Base-by-base conservation (phyloP, 352 stramenopile species). In the Globisporangium recalcitrans region DNA sequence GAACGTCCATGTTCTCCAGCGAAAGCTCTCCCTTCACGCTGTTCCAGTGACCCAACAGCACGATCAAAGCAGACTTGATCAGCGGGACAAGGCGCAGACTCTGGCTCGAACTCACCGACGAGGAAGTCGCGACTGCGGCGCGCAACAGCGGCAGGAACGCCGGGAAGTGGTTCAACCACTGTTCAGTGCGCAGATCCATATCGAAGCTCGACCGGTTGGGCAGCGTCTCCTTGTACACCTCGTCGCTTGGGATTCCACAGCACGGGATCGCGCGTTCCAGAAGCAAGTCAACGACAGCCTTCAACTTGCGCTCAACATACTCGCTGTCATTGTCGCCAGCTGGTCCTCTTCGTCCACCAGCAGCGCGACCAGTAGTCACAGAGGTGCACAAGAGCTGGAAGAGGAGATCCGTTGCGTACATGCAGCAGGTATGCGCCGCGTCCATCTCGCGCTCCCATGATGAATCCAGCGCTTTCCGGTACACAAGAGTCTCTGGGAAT, bases 81-180 rank as follows among this genome's bases (percentile, higher is more conserved):
- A 94, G 63, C 2, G 82, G 80, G n/a, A 91, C 65, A 10, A 90
- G 72, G 1, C 81, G 83, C 22, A 87, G 52, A 48, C 75, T 46
- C 51, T 88, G 77, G 4, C 58, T 72, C 8, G 80, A 84, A 1
- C 70, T 59, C 3, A 86, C 60, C 0, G 70, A 71, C 21, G 67
- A 71, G 0, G 71, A 74, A 9, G 68, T 71, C n/a, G 70, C 57
- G 34, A 93, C 68, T 1, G 82, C 61, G 0, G 68, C 29, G 22
- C 78, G 78, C 27, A 91, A 32, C 31, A 94, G 58, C 38, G 75
- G 77, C 2, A 94, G 59, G 58, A 92, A 90, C 2, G 75, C 74
- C 6, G 85, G 85, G 57, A 88, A 94, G 60, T 92, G 85, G 58
- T 91, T 85, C 31, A 94, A 56, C 83, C 83, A 94, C 63, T 94